phyloP scores from a whole-genome alignment of 2,329 filamentous ascomycete species.

The Colletotrichum phormii region DNA sequence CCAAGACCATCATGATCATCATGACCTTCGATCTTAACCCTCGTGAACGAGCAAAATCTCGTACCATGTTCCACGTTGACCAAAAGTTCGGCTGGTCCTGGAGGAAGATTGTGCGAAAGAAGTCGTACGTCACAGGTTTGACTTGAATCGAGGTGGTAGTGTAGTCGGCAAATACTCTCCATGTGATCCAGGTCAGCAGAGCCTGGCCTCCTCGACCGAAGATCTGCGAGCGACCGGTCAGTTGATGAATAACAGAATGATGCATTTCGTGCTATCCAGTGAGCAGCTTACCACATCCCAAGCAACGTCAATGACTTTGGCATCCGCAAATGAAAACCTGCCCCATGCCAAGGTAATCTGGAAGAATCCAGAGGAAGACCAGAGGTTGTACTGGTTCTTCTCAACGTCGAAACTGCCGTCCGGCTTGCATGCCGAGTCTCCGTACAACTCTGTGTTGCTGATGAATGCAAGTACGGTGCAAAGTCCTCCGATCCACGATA shows the following conservation, averaged over 20 bases:
- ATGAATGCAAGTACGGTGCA: neutral
- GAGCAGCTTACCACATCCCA: conserved; percentile 42
- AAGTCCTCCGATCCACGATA: neutral
- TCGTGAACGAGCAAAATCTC: conserved; percentile 37
- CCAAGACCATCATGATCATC: conserved; percentile 41
- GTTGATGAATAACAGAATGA: neutral
- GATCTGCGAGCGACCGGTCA: conserved; percentile 36
- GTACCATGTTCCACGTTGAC: conserved; percentile 36
- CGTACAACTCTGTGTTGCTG: neutral
- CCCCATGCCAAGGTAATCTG: conserved; percentile 39
- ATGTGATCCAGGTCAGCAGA: conserved; percentile 42
- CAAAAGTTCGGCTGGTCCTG: conserved; percentile 37
- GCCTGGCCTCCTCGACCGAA: conserved; percentile 44
- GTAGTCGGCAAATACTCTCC: conserved; percentile 43
- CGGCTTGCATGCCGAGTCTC: conserved; percentile 27
- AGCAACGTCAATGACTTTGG: conserved; percentile 43
- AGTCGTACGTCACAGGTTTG: conserved; percentile 42
- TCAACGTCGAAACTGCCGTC: conserved; percentile 34
- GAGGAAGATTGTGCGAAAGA: conserved; percentile 42
- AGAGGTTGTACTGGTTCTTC: conserved; percentile 27
- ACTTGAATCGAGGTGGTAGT: conserved; percentile 41
- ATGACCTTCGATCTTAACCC: conserved; percentile 39
- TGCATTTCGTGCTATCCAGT: neutral
- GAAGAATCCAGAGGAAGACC: conserved; percentile 38
- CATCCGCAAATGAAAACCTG: conserved; percentile 40